phyloP scores from a whole-genome alignment of 1,284 basidiomycete genomes.

The Trichosporon inkin region DNA sequence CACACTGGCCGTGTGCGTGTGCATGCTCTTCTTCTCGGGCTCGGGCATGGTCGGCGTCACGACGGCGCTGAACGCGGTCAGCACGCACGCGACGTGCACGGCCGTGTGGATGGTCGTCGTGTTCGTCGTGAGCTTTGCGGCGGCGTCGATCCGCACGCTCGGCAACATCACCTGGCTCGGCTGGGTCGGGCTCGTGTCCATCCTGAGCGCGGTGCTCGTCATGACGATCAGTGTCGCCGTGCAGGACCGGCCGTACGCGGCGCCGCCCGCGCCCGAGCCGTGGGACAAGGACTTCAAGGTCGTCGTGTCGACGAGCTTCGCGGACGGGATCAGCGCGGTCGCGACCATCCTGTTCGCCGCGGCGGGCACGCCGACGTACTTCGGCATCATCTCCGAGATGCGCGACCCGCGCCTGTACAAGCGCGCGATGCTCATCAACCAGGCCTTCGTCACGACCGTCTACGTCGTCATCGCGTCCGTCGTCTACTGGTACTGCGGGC shows the following conservation, averaged over 20 bases:
- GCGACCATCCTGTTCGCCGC: conserved; percentile 43
- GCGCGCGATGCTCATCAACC: conserved; percentile 31
- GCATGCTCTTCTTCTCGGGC: conserved; percentile 21
- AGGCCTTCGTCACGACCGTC: conserved; percentile 37
- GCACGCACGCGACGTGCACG: conserved; percentile 43
- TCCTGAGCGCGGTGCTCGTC: conserved; percentile 43
- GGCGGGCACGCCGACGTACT: conserved; percentile 29
- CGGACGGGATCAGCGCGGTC: conserved; percentile 43
- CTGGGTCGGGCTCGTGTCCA: conserved; percentile 39
- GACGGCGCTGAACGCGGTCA: conserved; percentile 49
- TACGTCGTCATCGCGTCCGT: conserved; percentile 36
- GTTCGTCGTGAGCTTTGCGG: conserved; percentile 30
- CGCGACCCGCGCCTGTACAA: conserved; percentile 33
- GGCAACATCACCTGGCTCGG: conserved; percentile 46
- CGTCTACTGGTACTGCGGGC: conserved; percentile 40
- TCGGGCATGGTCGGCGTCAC: conserved; percentile 39
- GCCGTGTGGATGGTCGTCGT: conserved; percentile 44
- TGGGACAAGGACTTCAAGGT: conserved; percentile 34
- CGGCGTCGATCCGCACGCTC: conserved; percentile 44
- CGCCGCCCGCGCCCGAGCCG: conserved; percentile 21
- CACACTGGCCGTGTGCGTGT: conserved; percentile 21
- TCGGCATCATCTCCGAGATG: conserved; percentile 34
- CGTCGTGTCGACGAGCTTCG: conserved; percentile 33
- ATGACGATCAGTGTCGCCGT: conserved; percentile 48
- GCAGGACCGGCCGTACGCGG: conserved; percentile 41